phyloP scores from a whole-genome alignment of 306 rosid species.

The Ormosia semicastrata region DNA sequence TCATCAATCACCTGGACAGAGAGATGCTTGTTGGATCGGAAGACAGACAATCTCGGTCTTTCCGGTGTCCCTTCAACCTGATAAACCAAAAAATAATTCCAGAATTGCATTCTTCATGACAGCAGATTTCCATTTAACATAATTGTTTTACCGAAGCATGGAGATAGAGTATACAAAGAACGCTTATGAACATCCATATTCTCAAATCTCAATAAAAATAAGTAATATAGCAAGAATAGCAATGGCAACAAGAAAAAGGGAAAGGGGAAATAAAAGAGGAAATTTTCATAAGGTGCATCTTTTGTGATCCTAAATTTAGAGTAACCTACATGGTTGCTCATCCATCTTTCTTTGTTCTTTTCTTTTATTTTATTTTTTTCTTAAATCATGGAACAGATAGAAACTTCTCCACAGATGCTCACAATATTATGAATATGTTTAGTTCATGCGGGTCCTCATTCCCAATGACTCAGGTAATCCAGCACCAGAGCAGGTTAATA shows the following conservation, averaged over 20 bases:
- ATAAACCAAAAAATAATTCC: constrained; percentile 17
- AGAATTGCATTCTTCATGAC: constrained; percentile 16
- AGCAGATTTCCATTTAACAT: not conserved
- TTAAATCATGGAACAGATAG: constrained; percentile 1
- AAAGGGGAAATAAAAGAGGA: not conserved
- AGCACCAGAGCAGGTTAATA: not conserved
- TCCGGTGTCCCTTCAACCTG: constrained; percentile 96
- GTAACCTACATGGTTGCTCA: not conserved
- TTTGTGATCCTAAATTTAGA: not conserved
- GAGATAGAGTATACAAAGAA: not conserved
- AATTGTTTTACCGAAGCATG: not conserved
- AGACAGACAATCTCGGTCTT: constrained; percentile 88
- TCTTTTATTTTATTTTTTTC: not conserved
- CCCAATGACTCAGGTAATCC: not conserved
- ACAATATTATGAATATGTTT: not conserved
- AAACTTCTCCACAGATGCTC: not conserved
- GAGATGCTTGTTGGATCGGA: constrained; percentile 92
- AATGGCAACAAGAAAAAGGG: not conserved
- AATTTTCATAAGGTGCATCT: not conserved
- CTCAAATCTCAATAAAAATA: not conserved
- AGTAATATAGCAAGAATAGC: not conserved
- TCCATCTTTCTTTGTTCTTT: not conserved
- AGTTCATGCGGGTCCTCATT: not conserved
- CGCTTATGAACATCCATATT: not conserved
- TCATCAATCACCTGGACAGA: constrained; percentile 96